These are phyloP conservation scores for Pseudognaphalium luteoalbum DNA, from an alignment of 129 eudicot species.

Conservation along the genomic window DNA sequence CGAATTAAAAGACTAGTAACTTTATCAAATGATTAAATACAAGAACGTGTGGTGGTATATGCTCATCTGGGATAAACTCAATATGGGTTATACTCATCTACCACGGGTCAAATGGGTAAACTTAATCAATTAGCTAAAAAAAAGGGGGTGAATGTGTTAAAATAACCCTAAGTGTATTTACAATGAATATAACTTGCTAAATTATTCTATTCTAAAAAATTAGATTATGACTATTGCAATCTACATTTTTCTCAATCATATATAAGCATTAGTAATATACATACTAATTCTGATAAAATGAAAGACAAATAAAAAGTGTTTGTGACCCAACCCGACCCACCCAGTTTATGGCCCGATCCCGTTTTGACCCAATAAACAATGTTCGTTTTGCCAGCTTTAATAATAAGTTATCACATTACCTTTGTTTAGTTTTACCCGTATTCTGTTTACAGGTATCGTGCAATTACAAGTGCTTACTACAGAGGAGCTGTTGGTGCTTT, in stretches of 20 bases:
- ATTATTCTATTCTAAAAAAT: no score
- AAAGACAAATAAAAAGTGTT: not conserved
- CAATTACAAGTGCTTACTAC: slow-evolving; percentile 43
- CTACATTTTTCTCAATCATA: not conserved
- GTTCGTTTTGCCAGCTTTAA: not conserved
- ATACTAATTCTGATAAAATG: not conserved
- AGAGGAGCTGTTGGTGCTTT: slow-evolving; percentile 41
- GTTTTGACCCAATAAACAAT: not conserved
- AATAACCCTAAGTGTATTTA: not conserved
- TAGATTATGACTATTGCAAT: not conserved
- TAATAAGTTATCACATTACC: not conserved
- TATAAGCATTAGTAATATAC: not conserved
- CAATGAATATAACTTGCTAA: not conserved
- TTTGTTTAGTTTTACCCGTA: not conserved
- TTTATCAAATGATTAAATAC: not conserved
- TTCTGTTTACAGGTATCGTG: slow-evolving; percentile 30
- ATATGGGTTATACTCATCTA: not conserved
- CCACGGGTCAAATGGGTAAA: not conserved
- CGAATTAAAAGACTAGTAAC: not conserved
- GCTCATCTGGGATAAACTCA: not conserved
- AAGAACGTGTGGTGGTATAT: not conserved
- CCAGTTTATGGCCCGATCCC: no score
- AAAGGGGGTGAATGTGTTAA: not conserved
- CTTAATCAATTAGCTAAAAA: not conserved
- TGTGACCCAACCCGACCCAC: not conserved